Conservation (phyloP, 2,329 filamentous ascomycete genomes). For the Fusarium sp. region DNA sequence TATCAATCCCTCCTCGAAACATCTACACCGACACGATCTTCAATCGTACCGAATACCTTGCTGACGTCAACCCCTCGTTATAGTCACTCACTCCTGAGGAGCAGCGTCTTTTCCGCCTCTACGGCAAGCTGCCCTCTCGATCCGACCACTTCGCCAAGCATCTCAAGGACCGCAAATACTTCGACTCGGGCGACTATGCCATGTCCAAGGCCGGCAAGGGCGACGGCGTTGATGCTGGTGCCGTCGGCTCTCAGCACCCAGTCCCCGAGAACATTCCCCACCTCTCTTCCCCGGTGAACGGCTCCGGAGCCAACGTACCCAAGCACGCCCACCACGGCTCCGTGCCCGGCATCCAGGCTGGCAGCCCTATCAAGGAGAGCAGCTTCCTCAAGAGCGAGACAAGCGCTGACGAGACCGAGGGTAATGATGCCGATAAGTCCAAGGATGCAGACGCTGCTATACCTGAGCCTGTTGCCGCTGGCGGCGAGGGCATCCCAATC, state of each 20-base stretch:
- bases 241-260: conserved; percentile 93
- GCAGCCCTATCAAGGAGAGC: conserved; percentile 90
- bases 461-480: conserved; percentile 34
- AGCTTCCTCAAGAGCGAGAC: conserved; percentile 87
- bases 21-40: not conserved
- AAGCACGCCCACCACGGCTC: conserved; percentile 55
- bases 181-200: conserved; percentile 95
- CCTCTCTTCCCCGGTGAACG: conserved; percentile 73
- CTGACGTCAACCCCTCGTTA: conserved; percentile 32
- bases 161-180: conserved; percentile 98
- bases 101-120: conserved; percentile 94
- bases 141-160: conserved; percentile 98
- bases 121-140: conserved; percentile 96
- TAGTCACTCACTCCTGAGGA: conserved; percentile 94
- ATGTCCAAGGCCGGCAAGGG: conserved; percentile 98
- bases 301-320: conserved; percentile 42
- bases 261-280: conserved; percentile 95
- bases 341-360: conserved; percentile 64
- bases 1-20: not conserved
- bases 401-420: conserved; percentile 66
- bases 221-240: conserved; percentile 90
- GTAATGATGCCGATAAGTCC: conserved; percentile 48
- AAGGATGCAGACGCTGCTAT: conserved; percentile 49
- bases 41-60: not conserved
- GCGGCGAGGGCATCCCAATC: conserved; percentile 66